Base-by-base conservation (phyloP, 164 flowering plant species). In the Magnolia sinica region DNA sequence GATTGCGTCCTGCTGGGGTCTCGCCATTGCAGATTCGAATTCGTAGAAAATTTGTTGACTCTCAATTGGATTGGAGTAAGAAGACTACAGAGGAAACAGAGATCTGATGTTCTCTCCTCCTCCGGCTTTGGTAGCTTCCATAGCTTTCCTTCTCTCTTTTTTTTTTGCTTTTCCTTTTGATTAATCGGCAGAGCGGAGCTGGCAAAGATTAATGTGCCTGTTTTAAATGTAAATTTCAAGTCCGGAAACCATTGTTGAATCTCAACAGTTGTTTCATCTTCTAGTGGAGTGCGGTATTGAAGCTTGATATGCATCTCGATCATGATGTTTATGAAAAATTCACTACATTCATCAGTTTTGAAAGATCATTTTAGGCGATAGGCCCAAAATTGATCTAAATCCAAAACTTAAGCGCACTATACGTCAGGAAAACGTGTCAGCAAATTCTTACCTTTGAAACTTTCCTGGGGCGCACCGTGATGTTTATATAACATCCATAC, bases 1-100 rank as follows among this genome's bases (percentile, higher is more conserved):
- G 82, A 93, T 87, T 71, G 88, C 86, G 52, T 96, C 96, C 74
- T 87, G 94, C 85, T 83, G 81, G 51, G 88, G 86, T 74, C 84
- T 87, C 74, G 87, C 94, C 99, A 92, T 95, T 76, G 80, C 7
- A 70, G 27, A 63, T 1, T 16, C 19, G 29, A 59, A 73, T 20
- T 20, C n/a, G 29, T 13, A n/a, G 68, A 19, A 29, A 29, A 55
- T 55, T 10, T 16, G 16, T 10, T 1, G 16, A 55, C 16, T 55
- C 61, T 55, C 61, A 68, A 0, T 52, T 69, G 16, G 27, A 67
- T 69, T 23, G 27, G 27, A 24, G 27, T 24, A 24, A 23, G 37
- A 66, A 14, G 45, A 22, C 8, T 7, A 18, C 37, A 37, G 16
- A 68, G 70, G 10, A 27, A 13, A 7, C 70, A 49, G 20, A 49